phyloP scores from a whole-genome alignment of 257 asterid genomes.

The Perilla frutescens region DNA sequence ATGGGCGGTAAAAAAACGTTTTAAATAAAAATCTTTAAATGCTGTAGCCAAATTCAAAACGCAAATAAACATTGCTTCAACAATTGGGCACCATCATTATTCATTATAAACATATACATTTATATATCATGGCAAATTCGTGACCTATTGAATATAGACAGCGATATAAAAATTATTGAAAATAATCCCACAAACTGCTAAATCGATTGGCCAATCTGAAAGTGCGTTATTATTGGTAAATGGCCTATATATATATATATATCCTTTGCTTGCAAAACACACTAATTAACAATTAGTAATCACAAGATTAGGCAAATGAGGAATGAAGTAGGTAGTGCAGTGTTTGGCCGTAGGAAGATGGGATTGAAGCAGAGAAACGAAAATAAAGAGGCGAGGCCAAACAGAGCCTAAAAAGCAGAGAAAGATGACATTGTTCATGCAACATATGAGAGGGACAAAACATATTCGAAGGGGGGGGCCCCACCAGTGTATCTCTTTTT shows the following conservation, averaged over 20 bases:
- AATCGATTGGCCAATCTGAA: conserved; percentile 19
- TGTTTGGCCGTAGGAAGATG: too few species aligned
- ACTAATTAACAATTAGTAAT: not conserved
- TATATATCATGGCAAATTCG: conserved; percentile 11
- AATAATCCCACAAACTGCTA: conserved; percentile 21
- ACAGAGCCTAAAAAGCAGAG: too few species aligned
- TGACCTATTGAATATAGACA: conserved; percentile 20
- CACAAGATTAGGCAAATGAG: conserved; percentile 20
- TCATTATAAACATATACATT: too few species aligned
- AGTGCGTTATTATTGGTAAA: conserved; percentile 17
- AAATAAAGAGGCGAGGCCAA: too few species aligned
- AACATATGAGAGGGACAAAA: conserved; percentile 28
- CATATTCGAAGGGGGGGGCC: conserved; percentile 16
- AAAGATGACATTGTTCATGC: not conserved
- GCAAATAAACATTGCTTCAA: conserved; percentile 33
- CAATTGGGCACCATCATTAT: conserved; percentile 33
- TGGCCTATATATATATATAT: not conserved
- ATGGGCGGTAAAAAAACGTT: too few species aligned
- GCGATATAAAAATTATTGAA: not conserved
- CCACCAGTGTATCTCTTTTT: conserved; percentile 14
- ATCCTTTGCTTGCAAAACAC: conserved; percentile 30
- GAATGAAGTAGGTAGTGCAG: too few species aligned
- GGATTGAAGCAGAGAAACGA: too few species aligned
- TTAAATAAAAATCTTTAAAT: not conserved
- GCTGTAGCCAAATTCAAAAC: not conserved